Base-by-base conservation (phyloP, 2,329 filamentous ascomycete genomes). In the Fusarium sp. region DNA sequence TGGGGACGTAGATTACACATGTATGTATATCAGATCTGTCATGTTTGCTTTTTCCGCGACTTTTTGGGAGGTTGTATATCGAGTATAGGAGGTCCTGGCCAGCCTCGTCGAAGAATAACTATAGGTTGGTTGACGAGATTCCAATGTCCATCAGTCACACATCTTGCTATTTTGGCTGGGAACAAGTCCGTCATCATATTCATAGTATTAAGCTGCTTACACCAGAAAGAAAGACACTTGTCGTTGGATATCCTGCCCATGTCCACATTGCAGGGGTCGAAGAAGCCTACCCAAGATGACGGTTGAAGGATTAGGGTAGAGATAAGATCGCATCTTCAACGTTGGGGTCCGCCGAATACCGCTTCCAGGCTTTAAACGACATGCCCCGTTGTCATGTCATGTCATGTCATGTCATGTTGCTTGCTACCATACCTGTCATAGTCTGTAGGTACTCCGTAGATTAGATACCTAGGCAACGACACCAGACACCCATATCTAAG, bases 361-460 rank as follows among this genome's bases (percentile, higher is more conserved):
- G 37, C 21, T 17, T 41, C 49, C 60, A 57, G 56, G 43, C 33
- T 35, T 46, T 44, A n/a, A 32, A 53, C 47, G n/a, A 53, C 35
- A 41, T 56, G 23, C 19, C 8, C 23, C 23, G 8, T 25, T 3
- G 23, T 25, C 23, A 29, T 6, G 11, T 4, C 27, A 33, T 33
- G 32, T 33, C 37, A 41, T 37, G 36, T 10, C 13, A 21, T 32
- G 21, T 45, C n/a, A n/a, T n/a, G n/a, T n/a, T n/a, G n/a, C n/a
- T n/a, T 58, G 31, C 29, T 44, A 25, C 10, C 21, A 15, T 37
- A 46, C 19, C 19, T 19, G 4, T n/a, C n/a, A n/a, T n/a, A n/a
- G n/a, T n/a, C n/a, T n/a, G n/a, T n/a, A n/a, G n/a, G n/a, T n/a
- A n/a, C n/a, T n/a, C n/a, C n/a, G n/a, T 4, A 4, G 19, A 19